Conservation (phyloP, 768 basidiomycete genomes). For the Psilocybe sp. region DNA sequence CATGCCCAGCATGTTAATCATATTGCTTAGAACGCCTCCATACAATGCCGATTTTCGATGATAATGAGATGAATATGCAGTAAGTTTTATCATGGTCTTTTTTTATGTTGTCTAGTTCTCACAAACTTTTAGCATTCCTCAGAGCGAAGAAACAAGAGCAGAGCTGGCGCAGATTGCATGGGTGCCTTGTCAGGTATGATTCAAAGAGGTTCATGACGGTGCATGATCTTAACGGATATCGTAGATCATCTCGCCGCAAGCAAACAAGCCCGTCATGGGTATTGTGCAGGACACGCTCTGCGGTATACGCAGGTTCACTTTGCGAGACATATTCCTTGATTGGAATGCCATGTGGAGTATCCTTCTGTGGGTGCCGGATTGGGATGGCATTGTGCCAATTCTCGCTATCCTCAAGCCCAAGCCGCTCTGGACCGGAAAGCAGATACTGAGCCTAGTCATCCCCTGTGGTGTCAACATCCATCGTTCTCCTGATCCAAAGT, state of each 20-base stretch:
- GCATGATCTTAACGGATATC: not conserved
- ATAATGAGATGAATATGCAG: slow-evolving; percentile 99
- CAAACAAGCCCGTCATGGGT: slow-evolving; percentile 99
- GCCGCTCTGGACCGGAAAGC: slow-evolving; percentile 97
- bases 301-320: slow-evolving; percentile 94
- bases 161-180: slow-evolving; percentile 98
- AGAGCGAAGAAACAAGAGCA: slow-evolving; percentile 96
- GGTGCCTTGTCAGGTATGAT: slow-evolving; percentile 93
- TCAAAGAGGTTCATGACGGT: no score
- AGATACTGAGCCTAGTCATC: slow-evolving; percentile 87
- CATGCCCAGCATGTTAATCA: slow-evolving; percentile 25
- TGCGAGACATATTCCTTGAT: slow-evolving; percentile 93
- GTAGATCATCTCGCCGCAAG: slow-evolving; percentile 98
- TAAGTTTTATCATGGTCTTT: slow-evolving; percentile 45
- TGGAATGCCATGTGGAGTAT: slow-evolving; percentile 97
- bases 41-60: slow-evolving; percentile 99
- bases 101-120: not conserved
- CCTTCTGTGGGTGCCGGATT: slow-evolving; percentile 95
- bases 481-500: slow-evolving; percentile 76
- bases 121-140: slow-evolving; percentile 69
- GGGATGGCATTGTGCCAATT: slow-evolving; percentile 91
- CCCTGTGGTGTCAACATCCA: slow-evolving; percentile 94
- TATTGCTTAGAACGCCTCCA: slow-evolving; percentile 71
- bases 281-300: slow-evolving; percentile 99
- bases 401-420: slow-evolving; percentile 97